Base-by-base conservation (phyloP, 495 filamentous ascomycete species). In the Xylaria flabelliformis region DNA sequence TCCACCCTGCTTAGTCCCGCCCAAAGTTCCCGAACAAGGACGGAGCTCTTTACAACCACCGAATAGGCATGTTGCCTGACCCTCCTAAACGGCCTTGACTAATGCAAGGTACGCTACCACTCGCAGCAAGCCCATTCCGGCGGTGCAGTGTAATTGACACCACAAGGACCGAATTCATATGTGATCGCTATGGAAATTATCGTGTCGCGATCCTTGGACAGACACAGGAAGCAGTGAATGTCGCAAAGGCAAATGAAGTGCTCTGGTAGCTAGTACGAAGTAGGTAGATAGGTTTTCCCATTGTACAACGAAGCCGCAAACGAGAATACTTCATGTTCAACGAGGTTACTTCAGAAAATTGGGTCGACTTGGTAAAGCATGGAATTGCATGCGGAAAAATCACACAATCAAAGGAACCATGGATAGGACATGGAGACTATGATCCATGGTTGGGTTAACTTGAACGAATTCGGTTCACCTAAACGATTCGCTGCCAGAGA, bases 71-170 rank as follows among this genome's bases (percentile, higher is more conserved):
- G 41, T 61, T 66, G 39, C 63, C 63, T 67, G 70, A 66, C 70
- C 70, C 70, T 67, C 63, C 63, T 46, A 64, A 51, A 24, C 41
- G 42, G 53, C 5, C 19, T 61, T 59, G 21, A 50, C 70, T 72
- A 59, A 72, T 72, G 70, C 70, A 72, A 72, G 70, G 70, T 72
- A 72, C 70, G 53, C 70, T 46, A 70, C 70, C 26, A 51, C 70
- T 56, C 70, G 62, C 70, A 59, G 63, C 50, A 21, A 65, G 50
- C 39, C 61, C 61, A 48, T 46, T 26, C 39, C 26, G 17, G 42
- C 67, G 29, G 53, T 42, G 56, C 10, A 36, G 56, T 17, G 41
- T 32, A 48, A 44, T 61, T 44, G 65, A 39, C 51, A 69, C n/a
- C 9, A 42, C 26, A 24, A 17, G 42, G 19, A 9, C 26, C 55